Base-by-base conservation (phyloP, 2,329 filamentous ascomycete genomes). In the Aureobasidium namibiae region DNA sequence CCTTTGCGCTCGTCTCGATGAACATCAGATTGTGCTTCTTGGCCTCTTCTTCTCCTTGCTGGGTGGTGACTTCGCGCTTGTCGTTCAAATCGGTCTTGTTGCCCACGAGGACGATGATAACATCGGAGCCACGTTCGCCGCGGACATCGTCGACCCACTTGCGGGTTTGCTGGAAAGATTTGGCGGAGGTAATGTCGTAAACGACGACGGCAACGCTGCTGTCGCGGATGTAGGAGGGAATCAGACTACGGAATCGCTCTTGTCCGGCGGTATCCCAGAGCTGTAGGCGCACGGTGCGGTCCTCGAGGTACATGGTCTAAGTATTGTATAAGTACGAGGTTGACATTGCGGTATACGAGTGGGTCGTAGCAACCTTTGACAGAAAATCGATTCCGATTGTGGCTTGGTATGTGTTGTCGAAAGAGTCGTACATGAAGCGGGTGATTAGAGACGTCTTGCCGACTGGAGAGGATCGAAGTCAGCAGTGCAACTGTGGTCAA, bases 101-200 rank as follows among this genome's bases (percentile, higher is more conserved):
- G 66, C 94, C 94, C 39, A 99, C 95, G 48, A 99, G 79, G 48
- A 99, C 94, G 69, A 99, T 97, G 69, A 99, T 99, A 62, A 99
- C 95, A 75, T 99, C 94, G 79, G 95, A 96, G 54, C 94, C 94
- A 70, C 94, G 85, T 79, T 99, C 94, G 54, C 92, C 92, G 63
- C 94, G 85, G 61, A 99, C 94, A 72, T 99, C 94, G 72, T 99
- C 94, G 65, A 99, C 95, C 94, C 95, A 99, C 82, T 99, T 99
- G 70, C 92, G 86, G 58, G 94, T 99, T 76, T 99, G 96, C 73
- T 96, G 89, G 80, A 99, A 99, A 24, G 91, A 95, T 76, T 97
- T 96, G 64, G 88, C 87, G 74, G 86, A 96, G 61, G 91, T 96
- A 70, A 99, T 95, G 75, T 99, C 94, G 78, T 99, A 99, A 62